Base-by-base conservation (phyloP, 768 basidiomycete species). In the Royoungia palumana region DNA sequence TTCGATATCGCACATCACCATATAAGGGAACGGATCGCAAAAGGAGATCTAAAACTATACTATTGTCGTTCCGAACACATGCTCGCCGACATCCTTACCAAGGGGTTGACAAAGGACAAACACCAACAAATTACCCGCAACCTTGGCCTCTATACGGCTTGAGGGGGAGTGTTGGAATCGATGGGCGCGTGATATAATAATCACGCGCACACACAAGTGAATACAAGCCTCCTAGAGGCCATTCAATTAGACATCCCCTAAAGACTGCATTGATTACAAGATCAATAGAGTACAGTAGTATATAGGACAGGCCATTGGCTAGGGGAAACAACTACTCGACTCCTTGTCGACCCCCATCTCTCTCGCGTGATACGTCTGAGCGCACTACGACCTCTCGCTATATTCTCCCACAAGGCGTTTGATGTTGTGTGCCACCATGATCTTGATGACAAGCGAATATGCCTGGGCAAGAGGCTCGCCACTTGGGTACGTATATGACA, bases 381-480 rank as follows among this genome's bases (percentile, higher is more conserved):
- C n/a, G n/a, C n/a, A n/a, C n/a, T n/a, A n/a, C n/a, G n/a, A n/a
- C n/a, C n/a, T n/a, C n/a, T n/a, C n/a, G n/a, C n/a, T n/a, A n/a
- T n/a, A n/a, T n/a, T n/a, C n/a, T n/a, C n/a, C n/a, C n/a, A n/a
- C n/a, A n/a, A n/a, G n/a, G n/a, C 86, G 80, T 34, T 70, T 77
- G 51, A 87, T 71, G 27, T 66, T 58, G 30, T 74, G 70, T 27
- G 70, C 64, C 47, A 72, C 68, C 85, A 88, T 85, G 41, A 74
- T 47, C 17, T 73, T 73, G 55, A 89, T 72, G 56, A 89, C 60
- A 34, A 66, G 55, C 16, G 67, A 61, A 62, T 87, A 89, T 19
- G 75, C 83, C 35, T 71, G 72, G 1, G 86, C 82, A 41, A 89
- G 70, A 14, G 87, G 87, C 11, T 77, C 80, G 47, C 74, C 71